Percentiles rank a stretch among this genome's conserved stretches.
These are phyloP conservation scores for Malassezia restricta DNA, from an alignment of 1,284 basidiomycete species.

Conservation along the genomic window DNA sequence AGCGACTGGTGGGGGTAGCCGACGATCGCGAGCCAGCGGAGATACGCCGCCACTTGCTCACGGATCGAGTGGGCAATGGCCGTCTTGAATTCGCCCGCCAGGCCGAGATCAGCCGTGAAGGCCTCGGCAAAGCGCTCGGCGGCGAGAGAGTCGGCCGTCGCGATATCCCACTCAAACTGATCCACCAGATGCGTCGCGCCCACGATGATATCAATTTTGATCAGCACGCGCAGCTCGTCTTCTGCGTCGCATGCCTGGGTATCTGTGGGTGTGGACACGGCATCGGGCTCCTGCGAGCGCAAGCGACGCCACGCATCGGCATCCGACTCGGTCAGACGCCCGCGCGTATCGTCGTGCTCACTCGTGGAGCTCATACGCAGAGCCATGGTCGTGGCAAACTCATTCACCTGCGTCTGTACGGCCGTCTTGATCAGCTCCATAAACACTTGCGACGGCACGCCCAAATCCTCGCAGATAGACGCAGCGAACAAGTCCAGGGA, in stretches of 20 bases:
- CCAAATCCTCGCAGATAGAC: conserved; percentile 81
- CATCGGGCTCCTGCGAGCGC: conserved; percentile 23
- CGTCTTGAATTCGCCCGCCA: conserved; percentile 75
- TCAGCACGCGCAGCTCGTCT: conserved; percentile 68
- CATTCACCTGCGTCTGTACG: conserved; percentile 75
- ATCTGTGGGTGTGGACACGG: conserved; percentile 25
- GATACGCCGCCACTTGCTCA: conserved; percentile 82
- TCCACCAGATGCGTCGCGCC: conserved; percentile 87
- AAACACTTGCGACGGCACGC: conserved; percentile 58
- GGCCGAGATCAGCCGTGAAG: conserved; percentile 74
- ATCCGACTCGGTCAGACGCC: conserved; percentile 10
- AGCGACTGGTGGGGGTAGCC: conserved; percentile 74
- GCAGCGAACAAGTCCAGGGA: conserved; percentile 81
- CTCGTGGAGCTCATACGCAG: conserved; percentile 13
- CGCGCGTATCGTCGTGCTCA: conserved; percentile 1
- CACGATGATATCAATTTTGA: conserved; percentile 93
- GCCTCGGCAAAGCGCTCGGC: conserved; percentile 86
- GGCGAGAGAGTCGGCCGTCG: conserved; percentile 58
- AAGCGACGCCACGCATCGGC: background rate
- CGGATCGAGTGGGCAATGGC: conserved; percentile 90
- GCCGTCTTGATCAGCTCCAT: conserved; percentile 63
- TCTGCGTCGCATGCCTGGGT: background rate
- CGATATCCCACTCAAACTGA: conserved; percentile 96
- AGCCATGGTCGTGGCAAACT: conserved; percentile 50
- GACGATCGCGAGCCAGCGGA: conserved; percentile 80